phyloP scores from a whole-genome alignment of 371 early-diverging fungal genomes.

The Rhizopus arrhizus region DNA sequence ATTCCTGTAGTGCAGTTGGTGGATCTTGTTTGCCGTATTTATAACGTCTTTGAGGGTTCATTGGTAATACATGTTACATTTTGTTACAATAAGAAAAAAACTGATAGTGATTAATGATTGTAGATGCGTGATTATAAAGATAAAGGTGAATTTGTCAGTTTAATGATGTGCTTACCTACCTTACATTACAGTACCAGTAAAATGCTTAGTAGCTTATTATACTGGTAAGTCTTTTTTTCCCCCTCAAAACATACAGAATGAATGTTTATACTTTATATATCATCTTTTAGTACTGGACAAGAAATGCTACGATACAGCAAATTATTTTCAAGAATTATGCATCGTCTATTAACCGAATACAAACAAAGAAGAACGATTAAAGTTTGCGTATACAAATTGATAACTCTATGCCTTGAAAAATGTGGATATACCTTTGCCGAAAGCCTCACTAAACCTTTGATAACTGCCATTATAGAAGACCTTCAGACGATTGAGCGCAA shows the following conservation, averaged over 20 bases:
- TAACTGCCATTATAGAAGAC: conserved; percentile 35
- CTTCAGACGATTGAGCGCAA: conserved; percentile 26
- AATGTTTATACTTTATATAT: neutral
- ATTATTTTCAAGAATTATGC: conserved; percentile 42
- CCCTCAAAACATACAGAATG: neutral
- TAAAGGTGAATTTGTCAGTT: conserved; percentile 36
- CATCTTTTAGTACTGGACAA: conserved; percentile 35
- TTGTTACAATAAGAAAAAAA: neutral
- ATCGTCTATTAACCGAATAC: conserved; percentile 46
- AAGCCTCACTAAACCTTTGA: conserved; percentile 37
- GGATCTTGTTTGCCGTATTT: conserved; percentile 49
- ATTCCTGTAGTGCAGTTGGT: conserved; percentile 49
- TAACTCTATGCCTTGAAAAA: conserved; percentile 47
- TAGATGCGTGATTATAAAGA: conserved; percentile 46
- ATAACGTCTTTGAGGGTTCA: conserved; percentile 48
- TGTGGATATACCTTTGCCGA: conserved; percentile 48
- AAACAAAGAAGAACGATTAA: conserved; percentile 39
- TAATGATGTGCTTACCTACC: conserved; percentile 48
- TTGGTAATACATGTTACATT: conserved; percentile 32
- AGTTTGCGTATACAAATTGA: conserved; percentile 40
- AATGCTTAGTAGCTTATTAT: conserved; percentile 41
- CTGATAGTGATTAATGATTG: neutral
- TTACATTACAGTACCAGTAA: conserved; percentile 44
- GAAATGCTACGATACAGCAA: conserved; percentile 42
- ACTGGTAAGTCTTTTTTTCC: conserved; percentile 34